Evolutionary conservation across 2,329 filamentous ascomycete genomes (phyloP).

Genomic region (Colletotrichum endophyticum): DNA sequence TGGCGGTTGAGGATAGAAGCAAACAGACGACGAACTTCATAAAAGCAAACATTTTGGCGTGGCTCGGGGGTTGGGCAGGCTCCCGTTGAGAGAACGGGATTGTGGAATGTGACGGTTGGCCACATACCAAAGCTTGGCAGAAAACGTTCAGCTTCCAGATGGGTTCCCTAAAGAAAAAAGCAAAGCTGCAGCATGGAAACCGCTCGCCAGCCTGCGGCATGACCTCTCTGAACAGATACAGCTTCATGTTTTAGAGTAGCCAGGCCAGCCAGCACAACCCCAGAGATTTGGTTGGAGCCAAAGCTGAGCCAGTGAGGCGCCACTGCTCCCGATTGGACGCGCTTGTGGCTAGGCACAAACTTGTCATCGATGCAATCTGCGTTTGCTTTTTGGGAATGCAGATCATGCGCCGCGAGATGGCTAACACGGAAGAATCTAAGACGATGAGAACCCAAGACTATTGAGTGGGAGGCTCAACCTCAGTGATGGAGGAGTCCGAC

Average conservation of each 20-base stretch:
- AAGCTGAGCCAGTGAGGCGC: neutral
- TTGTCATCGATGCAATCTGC: neutral
- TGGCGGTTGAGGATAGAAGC: neutral
- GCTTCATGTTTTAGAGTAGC: neutral
- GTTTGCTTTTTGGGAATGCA: neutral
- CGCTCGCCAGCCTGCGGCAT: neutral
- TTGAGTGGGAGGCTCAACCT: neutral
- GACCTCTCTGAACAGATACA: neutral
- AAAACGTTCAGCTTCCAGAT: neutral
- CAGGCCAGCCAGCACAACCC: neutral
- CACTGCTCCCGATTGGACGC: neutral
- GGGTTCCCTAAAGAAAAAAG: neutral
- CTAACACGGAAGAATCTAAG: neutral
- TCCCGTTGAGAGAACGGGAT: neutral
- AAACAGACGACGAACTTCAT: neutral
- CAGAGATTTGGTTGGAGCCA: neutral
- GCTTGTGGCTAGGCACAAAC: neutral
- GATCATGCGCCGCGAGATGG: neutral
- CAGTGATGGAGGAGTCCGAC: neutral
- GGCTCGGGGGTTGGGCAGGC: neutral
- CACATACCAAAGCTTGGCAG: neutral
- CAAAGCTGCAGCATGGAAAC: neutral
- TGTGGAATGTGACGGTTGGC: neutral
- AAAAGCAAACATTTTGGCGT: conserved; percentile 7
- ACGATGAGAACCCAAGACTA: neutral